Evolutionary conservation across 371 early-diverging fungal species (phyloP), one percentile per base, ranked within the genome.

Genomic region (Blakeslea trispora): DNA sequence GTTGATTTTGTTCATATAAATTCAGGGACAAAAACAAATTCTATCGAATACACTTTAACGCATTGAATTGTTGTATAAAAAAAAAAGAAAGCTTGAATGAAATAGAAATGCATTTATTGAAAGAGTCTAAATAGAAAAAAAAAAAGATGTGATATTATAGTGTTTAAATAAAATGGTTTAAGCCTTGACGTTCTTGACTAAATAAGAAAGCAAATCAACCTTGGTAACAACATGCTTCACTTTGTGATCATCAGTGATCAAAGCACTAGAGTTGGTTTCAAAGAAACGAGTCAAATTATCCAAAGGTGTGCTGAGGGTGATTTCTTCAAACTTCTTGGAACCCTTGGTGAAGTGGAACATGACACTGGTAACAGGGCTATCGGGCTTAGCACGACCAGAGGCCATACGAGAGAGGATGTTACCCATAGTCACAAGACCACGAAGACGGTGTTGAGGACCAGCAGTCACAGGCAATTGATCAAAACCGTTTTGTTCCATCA

Each of bases 381-480:
- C 72, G 11, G 89, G 69, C 9, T 69, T 74, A 46, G 84, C 85
- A 53, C 91, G 84, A 41, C 88, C 85, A 22, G 87, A 79, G 7
- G 92, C 81, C 48, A 96, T 75, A 45, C 92, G 89, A 23, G 66
- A 65, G 5, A 96, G 82, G 40, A 94, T 73, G 74, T 93, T 90
- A 44, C 96, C 93, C 59, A 95, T 80, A 18, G 95, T 95, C 32
- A 95, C 85, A 50, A 95, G 73, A 21, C 97, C 97, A 42, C 84
- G 84, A 21, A 95, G 72, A 28, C 81, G 72, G 17, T 81, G 76
- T 35, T 73, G 72, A 57, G 72, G 77, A 50, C 81, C 61, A 13
- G 85, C 74, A 21, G 92, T 90, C 11, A 97, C 96, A 6, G 97
- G 97, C 23, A 97, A 78, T 75, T 98, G 98, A 77, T 96, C 96